Percentiles rank a stretch among this genome's conserved stretches.
These are phyloP conservation scores for Batrachochytrium dendrobatidis DNA, from an alignment of 371 early-diverging fungal genomes.

Conservation along the genomic window DNA sequence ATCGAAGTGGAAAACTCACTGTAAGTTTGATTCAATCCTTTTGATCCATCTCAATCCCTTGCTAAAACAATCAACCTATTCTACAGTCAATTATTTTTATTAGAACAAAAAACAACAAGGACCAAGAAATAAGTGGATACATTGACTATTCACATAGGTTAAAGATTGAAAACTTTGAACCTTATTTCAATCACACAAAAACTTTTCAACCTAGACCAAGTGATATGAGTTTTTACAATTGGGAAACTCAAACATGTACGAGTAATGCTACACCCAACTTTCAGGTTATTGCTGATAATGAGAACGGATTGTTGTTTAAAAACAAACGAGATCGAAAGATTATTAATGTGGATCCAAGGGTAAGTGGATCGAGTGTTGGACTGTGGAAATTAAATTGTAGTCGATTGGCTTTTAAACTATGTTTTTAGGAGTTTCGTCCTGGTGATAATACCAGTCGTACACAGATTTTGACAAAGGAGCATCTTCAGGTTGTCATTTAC, in stretches of 20 bases:
- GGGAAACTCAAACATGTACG: conserved; percentile 51
- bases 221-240: conserved; percentile 51
- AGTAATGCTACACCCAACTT: conserved; percentile 48
- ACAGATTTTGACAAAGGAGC: conserved; percentile 36
- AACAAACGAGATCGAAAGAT: conserved; percentile 53
- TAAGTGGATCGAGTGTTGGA: conserved; percentile 6
- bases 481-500: conserved; percentile 51
- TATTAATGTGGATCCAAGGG: conserved; percentile 50
- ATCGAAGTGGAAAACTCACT: conserved; percentile 46
- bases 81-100: conserved; percentile 46
- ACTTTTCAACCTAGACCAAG: conserved; percentile 35
- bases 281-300: conserved; percentile 52
- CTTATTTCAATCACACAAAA: conserved; percentile 34
- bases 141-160: conserved; percentile 51
- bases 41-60: too few relatives aligned
- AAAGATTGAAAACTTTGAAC: conserved; percentile 47
- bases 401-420: not conserved
- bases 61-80: not conserved
- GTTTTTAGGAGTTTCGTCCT: conserved; percentile 33
- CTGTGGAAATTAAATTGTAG: not conserved
- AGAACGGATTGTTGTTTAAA: conserved; percentile 46
- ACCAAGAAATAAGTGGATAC: conserved; percentile 48
- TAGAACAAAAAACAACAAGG: conserved; percentile 35
- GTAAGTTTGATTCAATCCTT: conserved; percentile 20
- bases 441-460: conserved; percentile 46